Evolutionary conservation across 345 rosid genomes (phyloP), one percentile per base, ranked within the genome.

Genomic region (Camelina neglecta): DNA sequence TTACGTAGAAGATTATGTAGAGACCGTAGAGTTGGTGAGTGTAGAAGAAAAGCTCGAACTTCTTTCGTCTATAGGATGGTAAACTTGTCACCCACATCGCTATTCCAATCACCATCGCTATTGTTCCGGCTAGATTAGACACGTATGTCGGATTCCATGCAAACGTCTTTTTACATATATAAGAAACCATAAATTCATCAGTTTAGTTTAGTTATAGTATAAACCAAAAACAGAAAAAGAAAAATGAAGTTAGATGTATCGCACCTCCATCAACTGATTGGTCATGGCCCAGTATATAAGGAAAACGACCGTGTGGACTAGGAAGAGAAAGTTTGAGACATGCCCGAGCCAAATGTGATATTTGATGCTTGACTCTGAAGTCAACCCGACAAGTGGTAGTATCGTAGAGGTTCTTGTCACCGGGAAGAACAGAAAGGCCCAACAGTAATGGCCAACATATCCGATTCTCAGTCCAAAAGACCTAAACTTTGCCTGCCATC

Each of bases 271-370:
- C 79, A 87, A 70, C 61, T 84, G 74, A 77, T 86, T 35, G 33
- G 83, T 51, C 66, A 86, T 82, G 39, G 74, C 86, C 92, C 90
- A 87, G 77, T 89, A 87, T 36, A 83, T 77, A 57, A 85, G 59
- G 80, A 78, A 86, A 11, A 89, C 80, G 6, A 87, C 4, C 1
- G 85, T 68, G 80, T 89, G 94, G 13, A 61, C 60, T 35, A 63
- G 69, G 68, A 86, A 86, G 36, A 60, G 71, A 42, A 82, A 31
- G 71, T 70, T 89, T 9, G 90, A 86, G 71, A 87, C 26, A 69
- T 89, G 92, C 6, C 92, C 95, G 0, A 89, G 86, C 95, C 92
- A 87, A 11, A 87, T 87, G 58, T 89, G 92, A 67, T 87, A 89
- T 80, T 86, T 86, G 80, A 87, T 89, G 64, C 86, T 86, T 1